Evolutionary conservation across 257 asterid genomes (phyloP), one percentile per base, ranked within the genome.

Genomic region (Scutellaria galericulata): DNA sequence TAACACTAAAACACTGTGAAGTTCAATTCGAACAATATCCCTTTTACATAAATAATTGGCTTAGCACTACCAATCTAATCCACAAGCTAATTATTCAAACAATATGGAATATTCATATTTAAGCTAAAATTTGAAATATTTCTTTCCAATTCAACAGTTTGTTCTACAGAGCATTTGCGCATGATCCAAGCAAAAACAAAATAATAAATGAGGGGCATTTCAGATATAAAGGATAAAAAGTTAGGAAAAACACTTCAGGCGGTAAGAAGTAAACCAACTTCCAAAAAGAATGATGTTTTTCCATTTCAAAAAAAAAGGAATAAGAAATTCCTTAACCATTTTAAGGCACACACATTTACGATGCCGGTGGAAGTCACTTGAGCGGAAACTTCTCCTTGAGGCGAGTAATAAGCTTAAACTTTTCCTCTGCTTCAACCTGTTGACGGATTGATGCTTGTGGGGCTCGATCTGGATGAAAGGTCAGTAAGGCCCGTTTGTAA

Each of bases 361-460:
- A 5, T 18, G 54, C 59, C 12, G 12, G 65, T 40, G 57, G 10
- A 20, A 52, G 70, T 24, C 54, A 27, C 46, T 54, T 0, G 40
- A 76, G 61, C 14, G 59, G 59, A 68, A 82, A 85, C 77, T 87
- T 91, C 82, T 91, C 96, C 86, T 87, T 89, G 83, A 89, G 78
- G 42, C 96, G 91, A 63, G 84, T 84, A 31, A 94, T 84, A 74
- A 95, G 94, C 91, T 95, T 95, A 70, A 92, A 91, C 76, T 90
- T 95, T 80, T 95, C 99, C 83, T 95, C 98, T 12, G 99, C 93
- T 79, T 95, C 99, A 48, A 95, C 98, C 74, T 84, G 92, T 66
- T 82, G 85, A 14, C 87, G 87, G 46, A 90, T 68, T 72, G 91
- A 90, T 48, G 85, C 82, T 72, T 75, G 77, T 24, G 87, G 78